Evolutionary conservation across 106 monocot species (phyloP).

Genomic region (Cymbidium sinense): DNA sequence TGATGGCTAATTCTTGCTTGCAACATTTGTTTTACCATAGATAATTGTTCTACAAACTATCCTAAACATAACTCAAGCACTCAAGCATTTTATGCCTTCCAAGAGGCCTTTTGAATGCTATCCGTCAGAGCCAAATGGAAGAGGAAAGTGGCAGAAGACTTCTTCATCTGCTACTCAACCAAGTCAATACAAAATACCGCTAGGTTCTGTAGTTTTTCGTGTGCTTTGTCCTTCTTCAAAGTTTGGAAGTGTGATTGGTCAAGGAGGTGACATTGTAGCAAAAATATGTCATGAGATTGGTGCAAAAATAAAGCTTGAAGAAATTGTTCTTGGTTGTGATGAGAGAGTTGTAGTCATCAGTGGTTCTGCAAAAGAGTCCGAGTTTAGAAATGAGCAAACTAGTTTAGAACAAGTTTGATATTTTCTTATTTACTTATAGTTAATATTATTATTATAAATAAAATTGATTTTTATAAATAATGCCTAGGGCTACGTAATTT

Average conservation of each 20-base stretch:
- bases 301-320: constrained; percentile 77
- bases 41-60: neutral
- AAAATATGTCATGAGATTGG: constrained; percentile 79
- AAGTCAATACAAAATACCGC: constrained; percentile 22
- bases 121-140: constrained; percentile 35
- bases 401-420: too few species aligned
- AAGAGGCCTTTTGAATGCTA: constrained; percentile 65
- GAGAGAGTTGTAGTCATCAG: constrained; percentile 78
- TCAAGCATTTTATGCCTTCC: constrained; percentile 31
- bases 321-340: constrained; percentile 56
- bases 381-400: too few species aligned
- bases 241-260: constrained; percentile 81
- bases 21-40: neutral
- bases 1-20: neutral
- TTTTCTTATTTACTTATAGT: too few species aligned
- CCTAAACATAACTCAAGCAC: constrained; percentile 12
- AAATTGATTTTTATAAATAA: too few species aligned
- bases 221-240: constrained; percentile 72
- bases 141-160: constrained; percentile 65
- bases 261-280: constrained; percentile 73
- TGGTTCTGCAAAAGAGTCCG: constrained; percentile 38
- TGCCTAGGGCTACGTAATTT: too few species aligned
- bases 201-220: constrained; percentile 45
- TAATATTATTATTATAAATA: too few species aligned
- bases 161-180: constrained; percentile 18